Percentiles rank a stretch among this genome's conserved stretches.
Conservation (phyloP, 371 early-diverging fungal genomes). For the Mortierella sp. region DNA sequence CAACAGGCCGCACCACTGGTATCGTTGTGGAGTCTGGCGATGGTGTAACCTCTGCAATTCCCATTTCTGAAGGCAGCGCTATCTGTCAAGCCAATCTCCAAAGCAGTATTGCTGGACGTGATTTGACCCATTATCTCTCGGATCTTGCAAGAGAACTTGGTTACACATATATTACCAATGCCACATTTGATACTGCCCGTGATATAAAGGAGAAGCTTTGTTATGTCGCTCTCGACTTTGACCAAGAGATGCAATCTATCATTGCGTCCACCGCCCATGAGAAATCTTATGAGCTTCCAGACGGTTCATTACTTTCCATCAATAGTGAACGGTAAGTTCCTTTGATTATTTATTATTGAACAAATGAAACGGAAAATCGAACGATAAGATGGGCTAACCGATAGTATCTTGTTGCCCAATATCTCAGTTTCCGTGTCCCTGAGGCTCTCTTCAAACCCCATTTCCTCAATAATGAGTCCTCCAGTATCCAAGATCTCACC, state of each 20-base stretch:
- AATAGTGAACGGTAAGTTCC: conserved; percentile 74
- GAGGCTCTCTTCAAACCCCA: conserved; percentile 89
- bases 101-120: conserved; percentile 92
- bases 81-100: conserved; percentile 91
- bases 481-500: conserved; percentile 90
- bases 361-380: background rate
- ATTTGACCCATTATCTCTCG: conserved; percentile 91
- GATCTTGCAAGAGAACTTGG: conserved; percentile 88
- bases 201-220: conserved; percentile 96
- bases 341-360: background rate
- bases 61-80: conserved; percentile 96
- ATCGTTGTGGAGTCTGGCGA: conserved; percentile 96
- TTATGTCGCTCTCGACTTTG: conserved; percentile 88
- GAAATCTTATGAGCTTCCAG: conserved; percentile 88
- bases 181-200: conserved; percentile 93
- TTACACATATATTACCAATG: conserved; percentile 86
- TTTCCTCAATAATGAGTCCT: conserved; percentile 86
- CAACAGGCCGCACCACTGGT: conserved; percentile 97
- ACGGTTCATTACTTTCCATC: conserved; percentile 80
- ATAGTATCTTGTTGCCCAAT: background rate
- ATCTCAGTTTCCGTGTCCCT: conserved; percentile 75
- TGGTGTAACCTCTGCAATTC: conserved; percentile 94
- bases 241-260: conserved; percentile 87
- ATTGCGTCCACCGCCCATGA: conserved; percentile 53
- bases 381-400: no score